Conservation (phyloP, 176 grass and related monocot genomes). For the Metroxylon sagu region DNA sequence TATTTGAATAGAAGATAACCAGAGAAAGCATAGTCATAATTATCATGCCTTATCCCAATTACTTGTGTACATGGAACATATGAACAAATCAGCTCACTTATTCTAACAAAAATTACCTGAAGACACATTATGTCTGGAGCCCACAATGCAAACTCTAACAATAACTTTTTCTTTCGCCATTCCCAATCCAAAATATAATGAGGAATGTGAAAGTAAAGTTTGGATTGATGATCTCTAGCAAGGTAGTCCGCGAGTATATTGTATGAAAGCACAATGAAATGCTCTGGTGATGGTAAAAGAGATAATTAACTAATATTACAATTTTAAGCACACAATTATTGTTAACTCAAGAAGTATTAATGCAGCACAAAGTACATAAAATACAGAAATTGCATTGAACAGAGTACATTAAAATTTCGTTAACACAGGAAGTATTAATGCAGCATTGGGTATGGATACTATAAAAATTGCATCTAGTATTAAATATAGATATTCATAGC, state of each 20-base stretch:
- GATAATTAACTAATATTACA: conserved; percentile 7
- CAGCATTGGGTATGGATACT: too few species aligned
- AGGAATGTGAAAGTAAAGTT: conserved; percentile 59
- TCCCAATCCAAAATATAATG: conserved; percentile 54
- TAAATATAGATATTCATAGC: too few species aligned
- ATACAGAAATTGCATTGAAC: too few species aligned
- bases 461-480: too few species aligned
- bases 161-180: conserved; percentile 62
- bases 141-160: conserved; percentile 69
- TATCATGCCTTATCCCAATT: too few species aligned
- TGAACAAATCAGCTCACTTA: neutral
- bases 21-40: too few species aligned
- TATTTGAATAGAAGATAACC: too few species aligned
- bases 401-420: too few species aligned
- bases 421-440: too few species aligned
- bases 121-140: conserved; percentile 82
- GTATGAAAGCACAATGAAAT: conserved; percentile 82
- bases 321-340: neutral
- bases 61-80: too few species aligned
- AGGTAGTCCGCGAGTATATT: conserved; percentile 98
- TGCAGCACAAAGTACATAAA: too few species aligned
- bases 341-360: too few species aligned
- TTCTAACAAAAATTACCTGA: conserved; percentile 48
- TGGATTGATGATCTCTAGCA: conserved; percentile 47
- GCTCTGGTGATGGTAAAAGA: conserved; percentile 43